Percentiles rank a stretch among this genome's conserved stretches.
phyloP scores from a whole-genome alignment of 768 basidiomycete genomes.

The Trametes elegans region DNA sequence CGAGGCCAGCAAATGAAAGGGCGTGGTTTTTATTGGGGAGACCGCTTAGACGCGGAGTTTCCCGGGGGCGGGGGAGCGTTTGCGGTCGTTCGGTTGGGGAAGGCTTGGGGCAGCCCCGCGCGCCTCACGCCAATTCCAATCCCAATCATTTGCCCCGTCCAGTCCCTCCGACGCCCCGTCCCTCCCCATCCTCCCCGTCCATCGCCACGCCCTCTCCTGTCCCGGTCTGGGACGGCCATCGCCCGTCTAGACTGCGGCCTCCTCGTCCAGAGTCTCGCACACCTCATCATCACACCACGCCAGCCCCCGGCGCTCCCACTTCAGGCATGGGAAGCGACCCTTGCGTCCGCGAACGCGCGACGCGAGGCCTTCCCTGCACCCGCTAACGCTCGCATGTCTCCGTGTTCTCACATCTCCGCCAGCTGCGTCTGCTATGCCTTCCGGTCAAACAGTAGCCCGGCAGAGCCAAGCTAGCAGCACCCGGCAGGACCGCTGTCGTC shows the following conservation, averaged over 20 bases:
- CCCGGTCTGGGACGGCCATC: neutral
- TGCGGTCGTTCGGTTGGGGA: neutral
- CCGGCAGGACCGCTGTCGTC: too few relatives aligned
- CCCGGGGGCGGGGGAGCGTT: slow-evolving; percentile 3
- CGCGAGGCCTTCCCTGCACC: neutral
- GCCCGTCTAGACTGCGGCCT: neutral
- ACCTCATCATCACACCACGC: neutral
- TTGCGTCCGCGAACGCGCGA: neutral
- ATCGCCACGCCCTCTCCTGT: neutral
- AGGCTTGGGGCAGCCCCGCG: neutral
- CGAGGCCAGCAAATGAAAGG: slow-evolving; percentile 5
- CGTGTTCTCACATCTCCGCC: too few relatives aligned
- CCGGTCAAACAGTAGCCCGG: too few relatives aligned
- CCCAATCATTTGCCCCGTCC: neutral
- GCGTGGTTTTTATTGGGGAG: slow-evolving; percentile 19
- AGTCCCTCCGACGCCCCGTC: neutral
- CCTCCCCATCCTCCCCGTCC: neutral
- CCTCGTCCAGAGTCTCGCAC: neutral
- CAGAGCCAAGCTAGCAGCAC: too few relatives aligned
- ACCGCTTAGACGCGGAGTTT: slow-evolving; percentile 12
- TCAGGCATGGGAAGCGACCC: neutral
- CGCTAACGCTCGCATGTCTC: neutral
- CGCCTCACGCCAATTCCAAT: neutral
- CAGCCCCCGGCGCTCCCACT: neutral
- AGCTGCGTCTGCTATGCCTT: too few relatives aligned